A percentile compares a stretch with the other conserved stretches of the same genome.
Evolutionary conservation across 352 stramenopile genomes (phyloP).

Genomic region (Phytophthora boehmeriae): DNA sequence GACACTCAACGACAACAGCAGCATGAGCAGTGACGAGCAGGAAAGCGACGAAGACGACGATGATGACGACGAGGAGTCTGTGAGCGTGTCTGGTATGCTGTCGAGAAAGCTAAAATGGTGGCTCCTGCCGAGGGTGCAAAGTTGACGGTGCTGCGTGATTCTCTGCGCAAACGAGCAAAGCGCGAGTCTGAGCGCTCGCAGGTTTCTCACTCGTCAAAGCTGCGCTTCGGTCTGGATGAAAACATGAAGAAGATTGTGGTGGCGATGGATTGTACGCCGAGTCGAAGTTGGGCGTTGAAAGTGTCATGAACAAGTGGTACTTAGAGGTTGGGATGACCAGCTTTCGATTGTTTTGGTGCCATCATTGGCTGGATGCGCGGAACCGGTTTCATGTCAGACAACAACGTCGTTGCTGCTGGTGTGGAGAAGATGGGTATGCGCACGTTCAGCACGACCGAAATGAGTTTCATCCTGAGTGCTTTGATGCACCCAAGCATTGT

Average conservation of each 20-base stretch:
- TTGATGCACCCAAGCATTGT: conserved; percentile 85
- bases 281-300: conserved; percentile 88
- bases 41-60: conserved; percentile 55
- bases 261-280: conserved; percentile 89
- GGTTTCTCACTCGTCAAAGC: conserved; percentile 49
- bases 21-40: conserved; percentile 46
- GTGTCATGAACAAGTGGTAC: conserved; percentile 87
- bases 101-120: conserved; percentile 27
- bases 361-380: conserved; percentile 90
- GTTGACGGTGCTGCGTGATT: conserved; percentile 60
- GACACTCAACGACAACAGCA: conserved; percentile 56
- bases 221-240: conserved; percentile 60
- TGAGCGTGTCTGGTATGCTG: conserved; percentile 10
- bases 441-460: conserved; percentile 88
- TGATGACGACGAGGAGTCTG: conserved; percentile 20
- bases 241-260: conserved; percentile 76
- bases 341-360: conserved; percentile 80
- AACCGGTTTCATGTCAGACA: conserved; percentile 88
- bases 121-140: conserved; percentile 56
- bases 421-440: conserved; percentile 83
- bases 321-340: conserved; percentile 88
- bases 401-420: conserved; percentile 84
- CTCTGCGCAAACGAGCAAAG: conserved; percentile 52
- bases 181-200: conserved; percentile 36
- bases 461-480: conserved; percentile 89